Conservation (phyloP, 2,329 filamentous ascomycete genomes). For the Leptographium wingfieldii region DNA sequence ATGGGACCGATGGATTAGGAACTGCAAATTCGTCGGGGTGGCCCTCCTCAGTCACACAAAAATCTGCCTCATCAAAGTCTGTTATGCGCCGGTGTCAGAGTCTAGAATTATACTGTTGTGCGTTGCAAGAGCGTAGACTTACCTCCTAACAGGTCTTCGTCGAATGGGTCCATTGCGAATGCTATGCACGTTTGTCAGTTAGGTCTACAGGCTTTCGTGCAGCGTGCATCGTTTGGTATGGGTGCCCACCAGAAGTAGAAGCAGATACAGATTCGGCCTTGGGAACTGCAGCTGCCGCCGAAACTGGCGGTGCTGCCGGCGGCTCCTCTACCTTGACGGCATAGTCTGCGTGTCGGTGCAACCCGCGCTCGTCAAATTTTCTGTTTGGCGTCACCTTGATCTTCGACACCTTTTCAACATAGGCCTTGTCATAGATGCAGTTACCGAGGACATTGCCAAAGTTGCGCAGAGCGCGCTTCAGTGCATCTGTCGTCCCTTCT, state of each 20-base stretch:
- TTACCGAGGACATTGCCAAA: conserved; percentile 98
- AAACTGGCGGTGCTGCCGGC: not conserved
- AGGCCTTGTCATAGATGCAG: conserved; percentile 95
- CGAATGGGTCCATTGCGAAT: conserved; percentile 13
- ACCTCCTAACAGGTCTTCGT: conserved; percentile 38
- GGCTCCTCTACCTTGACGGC: conserved; percentile 40
- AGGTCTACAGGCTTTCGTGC: not conserved
- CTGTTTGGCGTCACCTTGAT: conserved; percentile 57
- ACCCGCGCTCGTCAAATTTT: conserved; percentile 64
- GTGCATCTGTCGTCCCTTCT: conserved; percentile 84
- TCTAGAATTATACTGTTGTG: not conserved
- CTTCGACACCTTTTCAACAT: conserved; percentile 78
- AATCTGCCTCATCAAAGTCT: conserved; percentile 43
- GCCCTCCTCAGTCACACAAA: conserved; percentile 53
- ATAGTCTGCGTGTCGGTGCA: conserved; percentile 73
- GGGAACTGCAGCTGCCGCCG: not conserved
- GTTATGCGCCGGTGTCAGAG: not conserved
- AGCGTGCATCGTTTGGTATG: not conserved
- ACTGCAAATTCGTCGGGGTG: conserved; percentile 68
- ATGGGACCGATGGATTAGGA: conserved; percentile 19
- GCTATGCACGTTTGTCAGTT: conserved; percentile 6
- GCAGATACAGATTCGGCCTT: not conserved
- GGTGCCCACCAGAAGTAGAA: conserved; percentile 3
- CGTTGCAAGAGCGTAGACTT: conserved; percentile 13
- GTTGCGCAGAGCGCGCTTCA: conserved; percentile 79